Percentiles rank a stretch among this genome's conserved stretches.
Conservation (phyloP, 257 asterid species). For the Solanum peruvianum region DNA sequence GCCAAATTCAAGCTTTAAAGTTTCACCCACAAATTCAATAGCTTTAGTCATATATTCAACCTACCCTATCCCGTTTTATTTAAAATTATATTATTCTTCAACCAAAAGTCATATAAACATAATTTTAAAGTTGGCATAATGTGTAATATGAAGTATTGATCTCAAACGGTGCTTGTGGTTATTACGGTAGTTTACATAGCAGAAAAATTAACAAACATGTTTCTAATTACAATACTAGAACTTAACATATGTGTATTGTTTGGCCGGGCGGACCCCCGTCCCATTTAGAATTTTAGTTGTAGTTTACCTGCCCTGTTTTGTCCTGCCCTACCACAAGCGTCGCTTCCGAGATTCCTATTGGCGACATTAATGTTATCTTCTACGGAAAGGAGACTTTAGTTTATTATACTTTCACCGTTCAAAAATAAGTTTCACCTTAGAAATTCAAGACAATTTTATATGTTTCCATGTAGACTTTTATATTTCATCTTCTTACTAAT, state of each 20-base stretch:
- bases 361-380: not conserved
- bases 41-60: not conserved
- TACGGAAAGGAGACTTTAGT: not conserved
- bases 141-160: not conserved
- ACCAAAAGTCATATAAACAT: not conserved
- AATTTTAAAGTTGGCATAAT: not conserved
- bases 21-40: not conserved
- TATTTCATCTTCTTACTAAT: not conserved
- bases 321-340: not conserved
- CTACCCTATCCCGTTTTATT: not conserved
- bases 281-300: not conserved
- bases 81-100: not conserved
- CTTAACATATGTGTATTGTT: not conserved
- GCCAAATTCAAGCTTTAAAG: not conserved
- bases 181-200: not conserved
- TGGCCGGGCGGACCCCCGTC: not conserved
- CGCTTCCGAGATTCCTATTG: not conserved
- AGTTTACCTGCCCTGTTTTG: not conserved
- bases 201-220: not conserved
- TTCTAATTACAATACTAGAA: not conserved
- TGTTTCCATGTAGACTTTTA: not conserved
- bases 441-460: no score
- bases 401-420: no score
- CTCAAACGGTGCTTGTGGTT: not conserved
- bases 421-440: not conserved